phyloP scores from a whole-genome alignment of 768 basidiomycete genomes.

The Psilocybe cyanescens region DNA sequence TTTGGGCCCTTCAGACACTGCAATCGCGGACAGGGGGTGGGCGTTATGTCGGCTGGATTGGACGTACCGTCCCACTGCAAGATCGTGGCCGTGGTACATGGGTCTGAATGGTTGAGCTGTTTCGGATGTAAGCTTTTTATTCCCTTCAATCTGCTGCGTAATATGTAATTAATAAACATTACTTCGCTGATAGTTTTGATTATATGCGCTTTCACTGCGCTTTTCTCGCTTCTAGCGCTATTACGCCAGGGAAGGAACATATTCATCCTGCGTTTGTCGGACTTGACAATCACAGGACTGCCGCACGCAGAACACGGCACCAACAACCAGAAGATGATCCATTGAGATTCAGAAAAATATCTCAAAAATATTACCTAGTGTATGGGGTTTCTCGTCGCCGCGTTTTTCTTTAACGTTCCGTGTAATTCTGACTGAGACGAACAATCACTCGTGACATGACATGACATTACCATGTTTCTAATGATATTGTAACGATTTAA shows the following conservation, averaged over 20 bases:
- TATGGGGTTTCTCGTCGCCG: too few species aligned
- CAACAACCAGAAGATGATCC: not conserved
- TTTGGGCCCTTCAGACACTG: slow-evolving; percentile 15
- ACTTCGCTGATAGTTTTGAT: slow-evolving; percentile 3
- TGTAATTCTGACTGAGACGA: too few species aligned
- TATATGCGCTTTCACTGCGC: slow-evolving; percentile 8
- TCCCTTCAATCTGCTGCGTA: not conserved
- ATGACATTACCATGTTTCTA: too few species aligned
- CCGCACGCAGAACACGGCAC: not conserved
- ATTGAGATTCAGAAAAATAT: too few species aligned
- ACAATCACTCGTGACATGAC: too few species aligned
- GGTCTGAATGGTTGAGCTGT: slow-evolving; percentile 8
- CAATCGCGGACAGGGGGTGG: slow-evolving; percentile 4
- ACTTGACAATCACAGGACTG: not conserved
- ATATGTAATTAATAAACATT: too few species aligned
- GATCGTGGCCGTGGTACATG: slow-evolving; percentile 11
- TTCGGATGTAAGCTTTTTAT: slow-evolving; percentile 6
- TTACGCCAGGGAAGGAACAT: slow-evolving; percentile 7
- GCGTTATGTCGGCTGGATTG: slow-evolving; percentile 7
- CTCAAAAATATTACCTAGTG: too few species aligned
- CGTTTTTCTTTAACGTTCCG: too few species aligned
- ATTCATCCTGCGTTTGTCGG: not conserved
- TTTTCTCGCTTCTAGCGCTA: slow-evolving; percentile 5
- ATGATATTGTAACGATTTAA: too few species aligned
- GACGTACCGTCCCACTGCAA: slow-evolving; percentile 13